Percentiles rank a stretch among this genome's conserved stretches.
These are phyloP conservation scores for Balamuthia mandrillaris DNA, from an alignment of 208 protist species.

Conservation along the genomic window DNA sequence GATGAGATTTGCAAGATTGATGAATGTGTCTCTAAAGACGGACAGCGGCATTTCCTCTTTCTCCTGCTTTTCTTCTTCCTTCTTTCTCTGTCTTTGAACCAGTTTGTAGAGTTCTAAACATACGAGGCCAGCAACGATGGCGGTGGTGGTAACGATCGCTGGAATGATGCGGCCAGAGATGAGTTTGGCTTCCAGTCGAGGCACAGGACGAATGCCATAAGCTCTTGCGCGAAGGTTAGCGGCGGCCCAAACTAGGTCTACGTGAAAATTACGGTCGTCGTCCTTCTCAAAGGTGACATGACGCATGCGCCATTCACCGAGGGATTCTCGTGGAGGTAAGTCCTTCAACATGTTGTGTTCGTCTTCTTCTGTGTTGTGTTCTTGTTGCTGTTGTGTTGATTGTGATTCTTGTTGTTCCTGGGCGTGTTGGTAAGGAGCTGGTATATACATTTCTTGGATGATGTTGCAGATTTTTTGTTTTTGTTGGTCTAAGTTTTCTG, in stretches of 20 bases:
- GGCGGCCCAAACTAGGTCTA: slow-evolving; percentile 60
- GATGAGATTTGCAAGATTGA: slow-evolving; percentile 95
- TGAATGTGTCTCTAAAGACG: slow-evolving; percentile 92
- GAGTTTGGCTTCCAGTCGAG: slow-evolving; percentile 63
- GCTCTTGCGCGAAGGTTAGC: slow-evolving; percentile 77
- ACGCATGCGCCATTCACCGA: neutral
- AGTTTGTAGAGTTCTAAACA: slow-evolving; percentile 95
- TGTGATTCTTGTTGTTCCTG: no score
- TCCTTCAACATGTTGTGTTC: neutral
- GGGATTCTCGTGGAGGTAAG: neutral
- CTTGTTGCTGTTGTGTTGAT: no score
- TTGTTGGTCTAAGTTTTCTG: neutral
- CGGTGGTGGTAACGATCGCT: slow-evolving; percentile 89
- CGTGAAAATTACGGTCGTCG: slow-evolving; percentile 61
- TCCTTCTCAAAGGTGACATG: slow-evolving; percentile 17
- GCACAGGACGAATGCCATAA: slow-evolving; percentile 66
- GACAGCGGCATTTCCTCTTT: slow-evolving; percentile 5
- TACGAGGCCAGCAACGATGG: slow-evolving; percentile 93
- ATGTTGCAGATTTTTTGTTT: neutral
- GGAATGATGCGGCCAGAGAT: slow-evolving; percentile 97
- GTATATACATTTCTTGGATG: neutral
- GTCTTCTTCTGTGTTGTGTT: no score
- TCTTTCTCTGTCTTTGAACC: slow-evolving; percentile 39
- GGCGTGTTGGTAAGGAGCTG: neutral
- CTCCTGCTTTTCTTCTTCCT: neutral